Base-by-base conservation (phyloP, 2,329 filamentous ascomycete species). In the Trichoderma koningiopsis region DNA sequence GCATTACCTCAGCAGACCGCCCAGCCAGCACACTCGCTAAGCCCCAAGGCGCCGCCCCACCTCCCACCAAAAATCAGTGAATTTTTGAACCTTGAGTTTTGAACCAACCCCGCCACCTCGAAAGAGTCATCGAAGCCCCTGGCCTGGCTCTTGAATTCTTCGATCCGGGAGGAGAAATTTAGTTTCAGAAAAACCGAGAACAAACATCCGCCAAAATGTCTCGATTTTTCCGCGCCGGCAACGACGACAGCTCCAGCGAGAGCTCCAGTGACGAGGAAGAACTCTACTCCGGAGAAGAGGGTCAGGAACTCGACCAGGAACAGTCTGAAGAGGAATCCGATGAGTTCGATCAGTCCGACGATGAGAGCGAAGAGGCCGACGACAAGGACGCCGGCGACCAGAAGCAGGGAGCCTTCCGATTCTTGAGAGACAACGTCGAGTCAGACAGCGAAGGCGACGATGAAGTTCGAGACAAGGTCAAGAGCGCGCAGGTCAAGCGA, bases 401-500 rank as follows among this genome's bases (percentile, higher is more conserved):
- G 73, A 67, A 67, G 24, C 87, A 84, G 35, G 94, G 94, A 79
- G 91, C 92, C 73, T 90, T 86, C 77, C 88, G 89, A 78, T 99
- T 99, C 90, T 89, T 98, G 87, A 89, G 85, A 77, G 88, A 90
- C 75, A 88, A 90, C 75, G 90, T 88, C 74, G 78, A 81, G 66
- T 90, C 88, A 70, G 93, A 96, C 62, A 93, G 91, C 76, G 92
- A 94, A 73, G 90, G 94, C 76, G 94, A 96, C 73, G 93, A 96
- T 73, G 95, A 97, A 73, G 88, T 89, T 74, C 89, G 91, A 73
- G 93, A 91, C 76, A 89, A 96, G 76, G 92, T 98, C 78, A 97
- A 97, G 88, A 97, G 94, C 82, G 94, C 95, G 77, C 98, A 98
- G 84, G 94, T 98, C 85, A 99, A 99, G 88, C 89, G 96, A 72